Percentiles rank a stretch among this genome's conserved stretches.
phyloP scores from a whole-genome alignment of 2,329 filamentous ascomycete species.

The Alternaria ventricosa region DNA sequence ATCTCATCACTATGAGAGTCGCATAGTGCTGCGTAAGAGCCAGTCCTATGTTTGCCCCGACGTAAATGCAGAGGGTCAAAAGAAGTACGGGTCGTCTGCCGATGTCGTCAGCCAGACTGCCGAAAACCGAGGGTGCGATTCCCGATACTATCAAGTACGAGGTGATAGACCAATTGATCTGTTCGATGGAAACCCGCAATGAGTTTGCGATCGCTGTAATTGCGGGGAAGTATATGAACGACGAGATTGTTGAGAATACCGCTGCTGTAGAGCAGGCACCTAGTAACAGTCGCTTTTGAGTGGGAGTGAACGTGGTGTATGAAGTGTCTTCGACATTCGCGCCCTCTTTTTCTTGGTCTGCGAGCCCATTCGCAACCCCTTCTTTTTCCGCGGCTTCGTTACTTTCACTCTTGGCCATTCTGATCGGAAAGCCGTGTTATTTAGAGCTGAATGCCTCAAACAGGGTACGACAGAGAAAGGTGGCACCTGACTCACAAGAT shows the following conservation, averaged over 20 bases:
- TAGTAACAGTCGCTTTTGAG: not conserved
- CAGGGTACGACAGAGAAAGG: not conserved
- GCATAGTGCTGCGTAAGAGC: not conserved
- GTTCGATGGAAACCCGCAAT: not conserved
- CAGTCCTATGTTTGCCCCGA: not conserved
- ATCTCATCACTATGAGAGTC: not conserved
- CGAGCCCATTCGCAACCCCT: not conserved
- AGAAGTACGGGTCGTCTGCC: not conserved
- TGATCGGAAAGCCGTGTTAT: not conserved
- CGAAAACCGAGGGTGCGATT: not conserved
- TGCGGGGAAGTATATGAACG: not conserved
- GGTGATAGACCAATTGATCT: not conserved
- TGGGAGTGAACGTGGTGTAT: not conserved
- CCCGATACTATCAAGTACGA: not conserved
- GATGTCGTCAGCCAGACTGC: not conserved
- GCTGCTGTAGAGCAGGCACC: not conserved
- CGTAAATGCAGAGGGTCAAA: not conserved
- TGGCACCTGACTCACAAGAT: not conserved
- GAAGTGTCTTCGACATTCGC: not conserved
- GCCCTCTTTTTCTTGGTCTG: not conserved
- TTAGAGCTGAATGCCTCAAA: not conserved
- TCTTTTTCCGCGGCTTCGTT: not conserved
- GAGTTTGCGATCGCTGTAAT: not conserved
- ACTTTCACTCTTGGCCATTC: not conserved
- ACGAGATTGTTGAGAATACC: not conserved